Evolutionary conservation across 176 grass and related monocot genomes (phyloP).

Genomic region (Alloteropsis semialata): DNA sequence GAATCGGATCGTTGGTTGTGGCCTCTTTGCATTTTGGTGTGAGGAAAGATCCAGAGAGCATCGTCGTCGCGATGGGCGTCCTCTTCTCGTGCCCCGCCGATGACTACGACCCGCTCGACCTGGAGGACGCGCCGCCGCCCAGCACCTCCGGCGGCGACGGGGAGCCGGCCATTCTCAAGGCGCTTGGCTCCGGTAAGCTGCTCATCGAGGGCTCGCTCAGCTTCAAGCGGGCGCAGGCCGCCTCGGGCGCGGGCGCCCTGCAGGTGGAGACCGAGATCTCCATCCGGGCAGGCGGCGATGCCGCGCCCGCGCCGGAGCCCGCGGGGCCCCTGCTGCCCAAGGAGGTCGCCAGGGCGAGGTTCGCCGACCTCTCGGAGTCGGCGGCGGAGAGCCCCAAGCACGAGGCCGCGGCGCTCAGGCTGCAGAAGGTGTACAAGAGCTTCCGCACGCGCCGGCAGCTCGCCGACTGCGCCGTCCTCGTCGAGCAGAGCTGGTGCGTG

Average conservation of each 20-base stretch:
- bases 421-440: conserved; percentile 97
- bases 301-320: not conserved
- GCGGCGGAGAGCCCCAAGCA: conserved; percentile 57
- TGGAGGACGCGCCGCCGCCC: not conserved
- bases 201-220: conserved; percentile 68
- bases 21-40: not conserved
- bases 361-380: conserved; percentile 3
- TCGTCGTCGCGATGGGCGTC: conserved; percentile 29
- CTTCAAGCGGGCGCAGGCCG: conserved; percentile 54
- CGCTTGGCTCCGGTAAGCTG: conserved; percentile 71
- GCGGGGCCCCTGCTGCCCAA: not conserved
- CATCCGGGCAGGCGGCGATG: conserved; percentile 35
- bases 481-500: conserved; percentile 71
- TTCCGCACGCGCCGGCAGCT: conserved; percentile 91
- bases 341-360: conserved; percentile 36
- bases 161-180: conserved; percentile 43
- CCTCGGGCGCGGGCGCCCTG: conserved; percentile 20
- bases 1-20: not conserved
- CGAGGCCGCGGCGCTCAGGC: conserved; percentile 64
- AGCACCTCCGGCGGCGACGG: not conserved
- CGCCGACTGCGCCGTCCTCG: conserved; percentile 77
- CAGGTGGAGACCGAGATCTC: conserved; percentile 71
- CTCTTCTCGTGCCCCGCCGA: conserved; percentile 50
- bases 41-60: not conserved
- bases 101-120: conserved; percentile 32